A percentile compares a stretch with the other conserved stretches of the same genome.
phyloP scores from a whole-genome alignment of 2,329 filamentous ascomycete species.

The Hirsutella rhossiliensis region DNA sequence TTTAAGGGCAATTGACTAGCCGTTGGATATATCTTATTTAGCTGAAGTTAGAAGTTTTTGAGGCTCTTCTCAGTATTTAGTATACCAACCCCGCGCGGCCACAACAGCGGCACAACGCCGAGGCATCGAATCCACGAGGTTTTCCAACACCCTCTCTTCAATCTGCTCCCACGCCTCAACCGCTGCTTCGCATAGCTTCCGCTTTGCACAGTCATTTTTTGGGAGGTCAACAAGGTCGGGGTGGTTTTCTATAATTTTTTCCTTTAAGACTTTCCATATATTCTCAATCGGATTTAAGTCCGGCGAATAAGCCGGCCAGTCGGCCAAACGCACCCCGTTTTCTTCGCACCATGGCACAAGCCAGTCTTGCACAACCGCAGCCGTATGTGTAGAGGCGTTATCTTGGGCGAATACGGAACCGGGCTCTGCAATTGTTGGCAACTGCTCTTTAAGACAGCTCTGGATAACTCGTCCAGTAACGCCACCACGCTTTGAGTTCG shows the following conservation, averaged over 20 bases:
- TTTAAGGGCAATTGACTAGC: too few relatives aligned
- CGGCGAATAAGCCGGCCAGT: slow-evolving; percentile 3
- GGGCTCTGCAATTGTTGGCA: background rate
- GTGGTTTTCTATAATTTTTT: slow-evolving; percentile 2
- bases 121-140: slow-evolving; percentile 1
- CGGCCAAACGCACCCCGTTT: background rate
- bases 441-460: background rate
- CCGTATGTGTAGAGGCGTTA: background rate
- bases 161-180: slow-evolving; percentile 2
- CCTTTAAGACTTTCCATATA: slow-evolving; percentile 5
- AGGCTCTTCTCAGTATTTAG: slow-evolving; percentile 1
- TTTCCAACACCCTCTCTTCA: slow-evolving; percentile 3
- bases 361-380: background rate
- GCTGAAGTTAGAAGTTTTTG: background rate
- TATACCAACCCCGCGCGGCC: slow-evolving; percentile 1
- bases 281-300: slow-evolving; percentile 6
- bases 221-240: slow-evolving; percentile 1
- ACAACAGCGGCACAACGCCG: background rate
- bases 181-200: slow-evolving; percentile 1
- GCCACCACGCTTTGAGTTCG: background rate
- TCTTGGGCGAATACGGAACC: background rate
- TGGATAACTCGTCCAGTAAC: background rate
- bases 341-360: background rate
- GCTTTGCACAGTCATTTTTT: background rate
- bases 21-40: background rate